phyloP scores from a whole-genome alignment of 768 basidiomycete genomes.

The Strobilomyces echinocephalus region DNA sequence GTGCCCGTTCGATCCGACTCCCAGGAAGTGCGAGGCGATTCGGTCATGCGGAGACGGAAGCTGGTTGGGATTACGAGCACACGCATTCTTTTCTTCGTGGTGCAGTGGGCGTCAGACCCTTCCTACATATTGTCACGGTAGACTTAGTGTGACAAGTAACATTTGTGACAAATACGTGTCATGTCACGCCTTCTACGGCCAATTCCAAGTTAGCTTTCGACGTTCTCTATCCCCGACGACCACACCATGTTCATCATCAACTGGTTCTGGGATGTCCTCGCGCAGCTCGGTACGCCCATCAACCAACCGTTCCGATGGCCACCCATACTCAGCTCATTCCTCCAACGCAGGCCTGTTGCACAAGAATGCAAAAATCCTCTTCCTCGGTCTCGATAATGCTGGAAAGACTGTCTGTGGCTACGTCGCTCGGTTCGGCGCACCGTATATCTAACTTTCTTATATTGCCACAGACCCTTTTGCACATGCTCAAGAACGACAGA shows the following conservation, averaged over 20 bases:
- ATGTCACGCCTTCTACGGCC: constrained; percentile 16
- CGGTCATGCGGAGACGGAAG: constrained; percentile 58
- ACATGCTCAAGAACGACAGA: constrained; percentile 99
- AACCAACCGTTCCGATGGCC: background rate
- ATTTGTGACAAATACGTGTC: constrained; percentile 10
- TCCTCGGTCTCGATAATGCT: constrained; percentile 98
- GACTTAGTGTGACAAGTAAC: constrained; percentile 1
- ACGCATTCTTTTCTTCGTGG: constrained; percentile 39
- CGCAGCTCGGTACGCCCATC: constrained; percentile 72
- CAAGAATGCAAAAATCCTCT: constrained; percentile 99
- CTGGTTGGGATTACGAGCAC: constrained; percentile 59
- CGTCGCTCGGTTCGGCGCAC: background rate
- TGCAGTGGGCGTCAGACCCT: constrained; percentile 64
- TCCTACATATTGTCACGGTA: constrained; percentile 42
- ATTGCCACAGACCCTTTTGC: constrained; percentile 72
- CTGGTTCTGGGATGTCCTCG: constrained; percentile 97
- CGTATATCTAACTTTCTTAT: constrained; percentile 1
- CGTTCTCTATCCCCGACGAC: constrained; percentile 20
- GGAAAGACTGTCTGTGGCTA: constrained; percentile 82
- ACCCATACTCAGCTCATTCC: background rate
- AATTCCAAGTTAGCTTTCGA: constrained; percentile 5
- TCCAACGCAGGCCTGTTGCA: constrained; percentile 66
- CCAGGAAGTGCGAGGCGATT: constrained; percentile 60
- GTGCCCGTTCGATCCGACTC: constrained; percentile 53
- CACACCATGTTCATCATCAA: constrained; percentile 74